These are phyloP conservation scores for Rhizophlyctis rosea DNA, from an alignment of 192 early-diverging fungal genomes.

Conservation along the genomic window DNA sequence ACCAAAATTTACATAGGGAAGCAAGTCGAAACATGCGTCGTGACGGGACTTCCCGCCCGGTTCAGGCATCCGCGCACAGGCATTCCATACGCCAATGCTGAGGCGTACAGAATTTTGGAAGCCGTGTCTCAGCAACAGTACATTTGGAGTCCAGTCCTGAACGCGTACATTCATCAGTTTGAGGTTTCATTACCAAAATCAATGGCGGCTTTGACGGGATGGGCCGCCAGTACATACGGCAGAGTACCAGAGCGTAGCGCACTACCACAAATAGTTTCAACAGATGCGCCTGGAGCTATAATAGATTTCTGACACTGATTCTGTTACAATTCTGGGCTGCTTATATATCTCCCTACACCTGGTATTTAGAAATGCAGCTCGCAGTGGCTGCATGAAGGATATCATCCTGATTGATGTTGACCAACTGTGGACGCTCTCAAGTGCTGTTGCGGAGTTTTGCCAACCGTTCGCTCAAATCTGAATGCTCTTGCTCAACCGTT, in stretches of 20 bases:
- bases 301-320: no score
- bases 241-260: no score
- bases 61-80: slow-evolving; percentile 58
- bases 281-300: no score
- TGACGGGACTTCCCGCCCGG: slow-evolving; percentile 59
- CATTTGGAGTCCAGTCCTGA: slow-evolving; percentile 47
- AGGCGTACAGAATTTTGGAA: slow-evolving; percentile 53
- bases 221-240: no score
- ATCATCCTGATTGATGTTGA: no score
- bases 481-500: slow-evolving; percentile 53
- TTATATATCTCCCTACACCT: neutral
- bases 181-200: slow-evolving; percentile 1
- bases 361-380: neutral
- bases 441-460: slow-evolving; percentile 61
- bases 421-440: no score
- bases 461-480: slow-evolving; percentile 60
- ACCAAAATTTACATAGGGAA: slow-evolving; percentile 14
- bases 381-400: no score
- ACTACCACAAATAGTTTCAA: no score
- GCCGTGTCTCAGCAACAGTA: slow-evolving; percentile 44
- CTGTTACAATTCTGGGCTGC: no score
- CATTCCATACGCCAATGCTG: slow-evolving; percentile 59
- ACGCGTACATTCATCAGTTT: slow-evolving; percentile 27
- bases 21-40: slow-evolving; percentile 38
- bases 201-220: neutral